Evolutionary conservation across 139 green algal species (phyloP), one percentile per base, ranked within the genome.

Genomic region (Picochlorum costavermella): DNA sequence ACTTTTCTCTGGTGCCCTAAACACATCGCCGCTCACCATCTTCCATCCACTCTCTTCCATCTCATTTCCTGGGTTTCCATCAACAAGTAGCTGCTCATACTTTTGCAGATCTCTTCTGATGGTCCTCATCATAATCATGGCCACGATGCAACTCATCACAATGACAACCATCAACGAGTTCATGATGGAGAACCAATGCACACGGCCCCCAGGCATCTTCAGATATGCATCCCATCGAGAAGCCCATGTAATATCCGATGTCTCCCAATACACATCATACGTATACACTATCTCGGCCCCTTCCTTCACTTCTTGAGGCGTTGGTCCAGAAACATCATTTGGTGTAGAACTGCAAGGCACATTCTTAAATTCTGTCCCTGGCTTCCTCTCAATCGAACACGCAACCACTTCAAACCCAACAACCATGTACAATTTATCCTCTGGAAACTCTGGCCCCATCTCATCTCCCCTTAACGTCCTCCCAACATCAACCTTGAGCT

Each of bases 181-280:
- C 20, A 96, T 66, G 77, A 98, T 97, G 71, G 74, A 87, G 79
- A 97, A 96, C 92, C 92, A 98, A 81, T 98, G 92, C 33, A 96
- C 81, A 48, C 64, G 57, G 62, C 88, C 88, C 11, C 86, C 87
- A 3, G 86, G 86, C 90, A 97, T 96, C 57, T 84, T 81, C 69
- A 98, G 85, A 72, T 97, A 98, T 2, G 88, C 83, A 65, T 98
- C 92, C 92, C 92, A 98, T 36, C 92, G 84, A 1, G 71, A 86
- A 8, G 88, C 83, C 92, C 92, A 98, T 58, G 82, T 78, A 55
- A 92, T 90, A 17, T 86, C 72, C 29, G 63, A 85, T 58, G 79
- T 61, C 68, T 94, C 75, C 88, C 88, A 98, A 69, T 84, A 89
- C 59, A 98, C 89, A 61, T 96, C 90, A 62, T 95, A 96, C 1